Conservation (phyloP, 805 yeast species). For the Torulaspora franciscae region DNA sequence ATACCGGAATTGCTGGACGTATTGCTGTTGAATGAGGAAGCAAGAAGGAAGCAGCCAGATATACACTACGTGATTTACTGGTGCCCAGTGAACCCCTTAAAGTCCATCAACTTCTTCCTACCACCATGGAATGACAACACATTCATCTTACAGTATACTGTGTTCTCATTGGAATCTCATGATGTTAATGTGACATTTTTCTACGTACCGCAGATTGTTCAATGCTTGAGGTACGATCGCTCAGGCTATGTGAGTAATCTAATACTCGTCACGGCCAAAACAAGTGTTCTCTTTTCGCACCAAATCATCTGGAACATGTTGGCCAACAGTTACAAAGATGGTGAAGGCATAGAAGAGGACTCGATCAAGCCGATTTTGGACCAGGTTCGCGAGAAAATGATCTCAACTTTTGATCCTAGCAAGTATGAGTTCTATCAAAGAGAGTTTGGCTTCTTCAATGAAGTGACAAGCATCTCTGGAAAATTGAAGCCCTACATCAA, state of each 20-base stretch:
- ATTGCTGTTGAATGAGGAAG: constrained; percentile 12
- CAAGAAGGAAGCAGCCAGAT: constrained; percentile 10
- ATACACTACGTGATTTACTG: constrained; percentile 51
- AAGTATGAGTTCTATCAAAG: constrained; percentile 68
- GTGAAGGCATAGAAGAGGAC: constrained; percentile 77
- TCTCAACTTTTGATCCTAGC: constrained; percentile 50
- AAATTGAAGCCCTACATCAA: constrained; percentile 91
- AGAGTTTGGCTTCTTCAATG: constrained; percentile 85
- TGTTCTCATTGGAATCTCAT: constrained; percentile 82
- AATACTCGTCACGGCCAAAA: constrained; percentile 86
- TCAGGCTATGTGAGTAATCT: constrained; percentile 83
- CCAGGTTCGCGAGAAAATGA: constrained; percentile 60
- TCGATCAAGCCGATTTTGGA: constrained; percentile 79
- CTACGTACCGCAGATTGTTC: constrained; percentile 97
- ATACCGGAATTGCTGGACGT: constrained; percentile 22
- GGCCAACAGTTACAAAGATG: constrained; percentile 89
- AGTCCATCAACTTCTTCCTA: constrained; percentile 75
- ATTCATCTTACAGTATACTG: constrained; percentile 73
- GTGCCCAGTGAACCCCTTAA: constrained; percentile 75
- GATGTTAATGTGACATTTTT: constrained; percentile 87
- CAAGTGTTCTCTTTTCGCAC: constrained; percentile 88
- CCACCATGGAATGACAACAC: constrained; percentile 69
- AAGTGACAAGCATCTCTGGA: constrained; percentile 90
- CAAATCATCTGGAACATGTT: constrained; percentile 97
- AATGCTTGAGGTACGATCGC: constrained; percentile 74